Evolutionary conservation across 176 grass and related monocot genomes (phyloP).

Genomic region (Sorghum bicolor): Sorghum_bicolor_NCBIv3 NC_012872.2:8711001-8711500

Average conservation of each 20-base stretch:
- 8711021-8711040: conserved; percentile 68
- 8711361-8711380: no score
- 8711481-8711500: not conserved
- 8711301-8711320: not conserved
- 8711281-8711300: not conserved
- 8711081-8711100: not conserved
- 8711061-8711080: no score
- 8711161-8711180: not conserved
- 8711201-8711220: no score
- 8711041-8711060: no score
- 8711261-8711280: not conserved
- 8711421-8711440: conserved; percentile 24
- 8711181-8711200: no score
- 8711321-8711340: not conserved
- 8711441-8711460: conserved; percentile 22
- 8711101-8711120: not conserved
- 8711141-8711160: no score
- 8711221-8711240: no score
- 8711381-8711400: not conserved
- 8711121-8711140: not conserved
- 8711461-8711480: not conserved
- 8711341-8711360: not conserved
- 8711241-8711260: not conserved
- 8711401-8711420: not conserved
- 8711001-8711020: conserved; percentile 81